Evolutionary conservation across 2,329 filamentous ascomycete genomes (phyloP), one percentile per base, ranked within the genome.

Genomic region (Periconia macrospinosa): DNA sequence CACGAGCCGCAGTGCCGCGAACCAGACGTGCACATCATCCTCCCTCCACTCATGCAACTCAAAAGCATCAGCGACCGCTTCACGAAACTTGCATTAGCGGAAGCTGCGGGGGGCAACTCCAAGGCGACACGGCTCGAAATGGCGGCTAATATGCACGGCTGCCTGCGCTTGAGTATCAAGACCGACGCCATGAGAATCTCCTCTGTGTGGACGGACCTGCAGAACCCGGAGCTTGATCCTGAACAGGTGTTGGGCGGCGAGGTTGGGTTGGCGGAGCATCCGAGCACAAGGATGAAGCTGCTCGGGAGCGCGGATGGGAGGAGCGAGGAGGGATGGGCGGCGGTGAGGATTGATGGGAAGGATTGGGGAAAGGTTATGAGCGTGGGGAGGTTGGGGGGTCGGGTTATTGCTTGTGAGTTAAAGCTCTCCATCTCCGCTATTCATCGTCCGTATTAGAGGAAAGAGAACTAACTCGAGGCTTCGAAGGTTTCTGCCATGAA

Each of bases 321-420:
- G 18, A 90, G 90, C 14, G 90, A 92, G 14, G 86, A 91, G 56
- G 86, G 86, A 44, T 97, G 93, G 91, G 91, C 92, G 1, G 91
- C 85, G 20, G 93, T 97, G 35, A 83, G 90, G 49, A 92, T 97
- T 20, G 94, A 97, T 75, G 94, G 92, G 33, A 89, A 86, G 71
- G 94, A 99, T 71, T 97, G 94, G 93, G 91, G 91, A 30, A 86
- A 85, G 61, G 93, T 97, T n/a, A 80, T 99, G 61, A 95, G 91
- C 72, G 92, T 97, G 13, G 93, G 93, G 1, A 82, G 92, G 47
- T 77, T 97, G 30, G 93, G 94, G 63, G 93, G 92, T 1, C 83
- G 91, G 61, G 93, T 97, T 48, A 94, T 97, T 78, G 94, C 92
- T 52, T 97, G 92, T 87, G 59, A 76, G 83, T 66, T 3, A 27